Conservation (phyloP, 768 basidiomycete genomes). For the Daedaleopsis nitida region DNA sequence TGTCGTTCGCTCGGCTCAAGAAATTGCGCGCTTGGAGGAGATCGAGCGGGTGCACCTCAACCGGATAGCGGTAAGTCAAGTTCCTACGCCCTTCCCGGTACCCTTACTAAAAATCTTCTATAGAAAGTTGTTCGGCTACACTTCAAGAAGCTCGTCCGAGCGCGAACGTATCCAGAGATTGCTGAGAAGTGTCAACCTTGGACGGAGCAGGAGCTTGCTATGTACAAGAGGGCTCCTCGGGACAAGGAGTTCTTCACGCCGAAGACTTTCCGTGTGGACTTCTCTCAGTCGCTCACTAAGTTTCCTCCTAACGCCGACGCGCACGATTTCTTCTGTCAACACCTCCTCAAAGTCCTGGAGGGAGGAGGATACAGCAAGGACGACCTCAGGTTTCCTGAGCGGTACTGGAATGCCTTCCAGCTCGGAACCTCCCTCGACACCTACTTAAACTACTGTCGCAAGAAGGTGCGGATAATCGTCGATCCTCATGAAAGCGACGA, state of each 20-base stretch:
- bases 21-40: too few species aligned
- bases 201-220: not conserved
- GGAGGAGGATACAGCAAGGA: not conserved
- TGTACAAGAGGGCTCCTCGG: not conserved
- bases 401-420: not conserved
- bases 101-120: too few species aligned
- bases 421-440: not conserved
- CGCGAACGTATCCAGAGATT: not conserved
- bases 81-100: too few species aligned
- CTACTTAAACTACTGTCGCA: not conserved
- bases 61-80: not conserved
- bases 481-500: not conserved
- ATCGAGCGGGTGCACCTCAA: not conserved
- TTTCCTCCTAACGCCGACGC: not conserved
- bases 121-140: not conserved
- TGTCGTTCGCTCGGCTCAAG: too few species aligned
- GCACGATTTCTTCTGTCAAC: not conserved
- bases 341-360: not conserved
- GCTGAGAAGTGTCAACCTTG: not conserved
- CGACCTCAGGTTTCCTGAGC: not conserved
- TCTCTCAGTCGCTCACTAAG: not conserved
- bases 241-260: not conserved
- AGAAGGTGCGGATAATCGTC: not conserved
- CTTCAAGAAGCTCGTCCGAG: not conserved
- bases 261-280: not conserved